Evolutionary conservation across 2,329 filamentous ascomycete species (phyloP).

Genomic region (Beauveria asiatica): DNA sequence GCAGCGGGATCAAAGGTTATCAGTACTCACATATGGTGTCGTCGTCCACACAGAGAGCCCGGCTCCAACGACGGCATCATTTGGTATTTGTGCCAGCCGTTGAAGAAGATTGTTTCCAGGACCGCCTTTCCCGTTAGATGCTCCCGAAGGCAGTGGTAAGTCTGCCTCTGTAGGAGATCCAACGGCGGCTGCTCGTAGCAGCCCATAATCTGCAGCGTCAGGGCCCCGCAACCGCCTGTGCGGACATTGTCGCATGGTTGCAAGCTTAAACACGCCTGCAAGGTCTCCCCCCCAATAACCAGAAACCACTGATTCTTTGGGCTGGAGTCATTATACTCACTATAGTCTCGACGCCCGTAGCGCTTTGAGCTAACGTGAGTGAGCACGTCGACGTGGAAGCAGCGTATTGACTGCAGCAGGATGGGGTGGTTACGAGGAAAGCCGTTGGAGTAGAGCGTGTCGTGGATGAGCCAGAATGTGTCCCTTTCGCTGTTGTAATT

Average conservation of each 20-base stretch:
- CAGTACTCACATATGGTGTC: not conserved
- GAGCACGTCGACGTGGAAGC: conserved; percentile 1
- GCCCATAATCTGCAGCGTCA: not conserved
- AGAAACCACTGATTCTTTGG: conserved; percentile 5
- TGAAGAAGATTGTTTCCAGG: not conserved
- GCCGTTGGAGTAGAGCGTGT: conserved; percentile 1
- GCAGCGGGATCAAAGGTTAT: not conserved
- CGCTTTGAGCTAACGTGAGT: not conserved
- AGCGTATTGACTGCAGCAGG: not conserved
- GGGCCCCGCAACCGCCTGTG: not conserved
- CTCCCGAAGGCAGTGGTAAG: not conserved
- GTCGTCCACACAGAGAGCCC: not conserved
- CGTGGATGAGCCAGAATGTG: not conserved
- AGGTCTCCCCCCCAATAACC: not conserved
- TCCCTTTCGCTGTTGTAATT: not conserved
- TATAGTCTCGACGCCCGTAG: not conserved
- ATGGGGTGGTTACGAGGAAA: not conserved
- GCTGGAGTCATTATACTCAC: no score
- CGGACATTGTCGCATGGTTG: not conserved
- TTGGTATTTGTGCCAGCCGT: conserved; percentile 2
- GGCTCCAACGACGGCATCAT: not conserved
- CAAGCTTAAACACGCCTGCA: conserved; percentile 3
- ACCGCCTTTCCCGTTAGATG: not conserved
- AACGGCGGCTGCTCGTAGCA: not conserved
- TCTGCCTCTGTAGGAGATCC: not conserved